A percentile compares a stretch with the other conserved stretches of the same genome.
phyloP scores from a whole-genome alignment of 805 yeast species.

The Cyberlindnera lachancei region DNA sequence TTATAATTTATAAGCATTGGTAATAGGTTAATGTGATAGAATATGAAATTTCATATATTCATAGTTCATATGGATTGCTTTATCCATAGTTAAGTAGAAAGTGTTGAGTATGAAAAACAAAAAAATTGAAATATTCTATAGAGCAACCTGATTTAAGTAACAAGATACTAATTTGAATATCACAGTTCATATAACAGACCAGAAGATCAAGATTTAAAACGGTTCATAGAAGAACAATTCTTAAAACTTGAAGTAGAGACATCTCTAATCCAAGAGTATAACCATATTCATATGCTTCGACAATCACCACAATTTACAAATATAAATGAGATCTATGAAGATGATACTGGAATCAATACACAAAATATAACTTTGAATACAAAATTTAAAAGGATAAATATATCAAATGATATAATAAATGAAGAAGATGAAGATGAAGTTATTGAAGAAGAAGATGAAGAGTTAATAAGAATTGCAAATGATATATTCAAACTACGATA shows the following conservation, averaged over 20 bases:
- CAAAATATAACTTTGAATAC: constrained; percentile 3
- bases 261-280: no score
- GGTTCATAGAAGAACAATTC: constrained; percentile 7
- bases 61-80: no score
- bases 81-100: no score
- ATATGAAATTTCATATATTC: no score
- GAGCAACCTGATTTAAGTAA: no score
- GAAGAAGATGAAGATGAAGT: constrained; percentile 19
- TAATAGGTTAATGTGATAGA: no score
- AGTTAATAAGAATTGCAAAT: constrained; percentile 19
- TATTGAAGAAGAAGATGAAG: neutral
- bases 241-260: constrained; percentile 10
- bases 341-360: constrained; percentile 6
- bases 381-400: constrained; percentile 9
- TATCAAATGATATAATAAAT: constrained; percentile 12
- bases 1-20: no score
- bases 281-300: constrained; percentile 11
- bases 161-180: no score
- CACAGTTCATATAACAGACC: no score
- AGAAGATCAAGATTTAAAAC: constrained; percentile 8
- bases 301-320: constrained; percentile 17
- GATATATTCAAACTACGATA: constrained; percentile 27
- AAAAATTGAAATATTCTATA: no score
- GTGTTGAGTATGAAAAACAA: no score
- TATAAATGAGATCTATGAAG: constrained; percentile 15